phyloP scores from a whole-genome alignment of 2,329 filamentous ascomycete species.

The Cercospora zeina region DNA sequence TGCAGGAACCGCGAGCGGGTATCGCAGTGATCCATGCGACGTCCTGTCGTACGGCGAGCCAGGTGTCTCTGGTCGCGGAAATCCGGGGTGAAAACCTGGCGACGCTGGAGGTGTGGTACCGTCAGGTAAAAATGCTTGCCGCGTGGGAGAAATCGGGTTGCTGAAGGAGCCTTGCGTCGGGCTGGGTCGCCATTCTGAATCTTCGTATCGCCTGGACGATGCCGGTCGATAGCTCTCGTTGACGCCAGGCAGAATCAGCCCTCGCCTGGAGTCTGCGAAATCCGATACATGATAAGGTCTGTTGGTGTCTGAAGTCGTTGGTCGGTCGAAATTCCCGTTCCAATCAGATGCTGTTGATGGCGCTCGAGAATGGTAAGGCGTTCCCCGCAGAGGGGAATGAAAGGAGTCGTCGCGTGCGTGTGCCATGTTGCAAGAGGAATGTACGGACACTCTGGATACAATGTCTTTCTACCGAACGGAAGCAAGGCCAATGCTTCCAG shows the following conservation, averaged over 20 bases:
- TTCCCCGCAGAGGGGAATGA: slow-evolving; percentile 25
- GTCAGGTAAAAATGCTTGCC: slow-evolving; percentile 21
- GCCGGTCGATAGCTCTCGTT: slow-evolving; percentile 12
- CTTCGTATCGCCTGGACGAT: slow-evolving; percentile 12
- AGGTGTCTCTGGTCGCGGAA: slow-evolving; percentile 27
- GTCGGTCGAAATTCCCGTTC: slow-evolving; percentile 25
- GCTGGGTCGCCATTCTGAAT: slow-evolving; percentile 16
- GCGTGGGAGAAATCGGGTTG: slow-evolving; percentile 22
- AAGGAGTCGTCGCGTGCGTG: slow-evolving; percentile 25
- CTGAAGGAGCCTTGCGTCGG: slow-evolving; percentile 21
- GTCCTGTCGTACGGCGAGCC: slow-evolving; percentile 21
- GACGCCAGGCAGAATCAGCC: slow-evolving; percentile 21
- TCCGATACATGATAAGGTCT: slow-evolving; percentile 24
- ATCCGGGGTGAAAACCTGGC: slow-evolving; percentile 27
- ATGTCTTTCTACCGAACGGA: slow-evolving; percentile 3
- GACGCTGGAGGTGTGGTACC: slow-evolving; percentile 20
- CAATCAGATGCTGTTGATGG: slow-evolving; percentile 28
- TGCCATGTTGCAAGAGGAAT: slow-evolving; percentile 22
- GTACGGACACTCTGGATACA: slow-evolving; percentile 3
- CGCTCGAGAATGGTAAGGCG: slow-evolving; percentile 28
- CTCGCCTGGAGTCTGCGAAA: slow-evolving; percentile 27
- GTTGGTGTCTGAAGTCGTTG: slow-evolving; percentile 20
- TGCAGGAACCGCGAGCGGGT: slow-evolving; percentile 23
- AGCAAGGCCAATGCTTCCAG: slow-evolving; percentile 7
- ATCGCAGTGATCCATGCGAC: slow-evolving; percentile 14